A percentile compares a stretch with the other conserved stretches of the same genome.
phyloP scores from a whole-genome alignment of 2,329 filamentous ascomycete genomes.

The Stenocarpella maydis region DNA sequence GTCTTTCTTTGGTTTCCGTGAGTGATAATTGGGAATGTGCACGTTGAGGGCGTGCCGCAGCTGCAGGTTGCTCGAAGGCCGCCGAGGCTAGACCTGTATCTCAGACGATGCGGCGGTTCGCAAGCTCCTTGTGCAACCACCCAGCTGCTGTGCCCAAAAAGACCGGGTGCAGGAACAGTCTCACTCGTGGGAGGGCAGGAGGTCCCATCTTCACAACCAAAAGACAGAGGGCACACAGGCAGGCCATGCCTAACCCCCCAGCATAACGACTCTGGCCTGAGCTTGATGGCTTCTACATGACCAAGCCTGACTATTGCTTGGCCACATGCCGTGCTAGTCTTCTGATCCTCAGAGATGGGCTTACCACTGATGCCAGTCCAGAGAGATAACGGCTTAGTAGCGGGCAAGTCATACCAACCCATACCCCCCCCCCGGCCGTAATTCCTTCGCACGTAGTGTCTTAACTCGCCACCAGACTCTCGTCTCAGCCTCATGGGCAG shows the following conservation, averaged over 20 bases:
- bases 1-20: not conserved
- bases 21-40: not conserved
- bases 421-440: not conserved
- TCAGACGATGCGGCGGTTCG: conserved; percentile 13
- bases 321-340: not conserved
- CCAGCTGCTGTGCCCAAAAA: conserved; percentile 13
- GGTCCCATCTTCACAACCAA: conserved; percentile 4
- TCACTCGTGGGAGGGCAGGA: conserved; percentile 3
- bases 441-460: conserved; percentile 21
- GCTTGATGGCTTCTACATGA: not conserved
- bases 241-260: not conserved
- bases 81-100: conserved; percentile 22
- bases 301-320: not conserved
- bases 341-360: not conserved
- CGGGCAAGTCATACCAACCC: conserved; percentile 28
- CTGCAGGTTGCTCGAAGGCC: not conserved
- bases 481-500: conserved; percentile 34
- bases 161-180: conserved; percentile 28
- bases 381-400: not conserved
- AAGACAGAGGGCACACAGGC: not conserved
- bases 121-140: conserved; percentile 18
- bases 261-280: not conserved
- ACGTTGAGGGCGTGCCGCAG: not conserved
- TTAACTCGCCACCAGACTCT: conserved; percentile 13
- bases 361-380: not conserved